A percentile compares a stretch with the other conserved stretches of the same genome.
Evolutionary conservation across 257 asterid genomes (phyloP).

Genomic region (Solanum chilense): DNA sequence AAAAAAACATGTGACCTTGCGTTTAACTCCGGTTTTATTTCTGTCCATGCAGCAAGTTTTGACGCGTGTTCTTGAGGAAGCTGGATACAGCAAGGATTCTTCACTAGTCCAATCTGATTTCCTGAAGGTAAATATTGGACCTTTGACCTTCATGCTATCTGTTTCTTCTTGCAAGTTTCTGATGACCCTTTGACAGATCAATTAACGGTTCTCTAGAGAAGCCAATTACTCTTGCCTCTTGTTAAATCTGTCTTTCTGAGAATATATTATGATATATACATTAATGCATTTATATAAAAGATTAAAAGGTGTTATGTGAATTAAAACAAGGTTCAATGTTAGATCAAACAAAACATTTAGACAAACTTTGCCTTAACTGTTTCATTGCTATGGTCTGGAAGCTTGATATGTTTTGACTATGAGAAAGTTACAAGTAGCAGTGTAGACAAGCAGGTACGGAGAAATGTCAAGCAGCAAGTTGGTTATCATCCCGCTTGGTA

Average conservation of each 20-base stretch:
- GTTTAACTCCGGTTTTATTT: not conserved
- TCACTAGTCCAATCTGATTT: constrained; percentile 58
- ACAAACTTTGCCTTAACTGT: not conserved
- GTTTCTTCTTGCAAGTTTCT: not conserved
- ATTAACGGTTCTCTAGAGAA: not conserved
- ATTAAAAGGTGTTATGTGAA: not conserved
- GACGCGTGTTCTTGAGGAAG: constrained; percentile 76
- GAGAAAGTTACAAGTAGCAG: not conserved
- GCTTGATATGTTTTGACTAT: not conserved
- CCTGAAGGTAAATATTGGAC: constrained; percentile 44
- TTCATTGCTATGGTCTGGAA: not conserved
- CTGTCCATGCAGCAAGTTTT: constrained; percentile 45
- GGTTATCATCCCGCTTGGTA: not conserved
- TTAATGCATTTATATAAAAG: not conserved
- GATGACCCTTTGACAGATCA: not conserved
- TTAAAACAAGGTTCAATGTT: not conserved
- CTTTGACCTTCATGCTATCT: not conserved
- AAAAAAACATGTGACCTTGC: not conserved
- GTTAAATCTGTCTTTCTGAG: not conserved
- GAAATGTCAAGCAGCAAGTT: not conserved
- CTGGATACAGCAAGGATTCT: constrained; percentile 69
- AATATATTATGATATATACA: not conserved
- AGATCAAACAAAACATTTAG: not conserved
- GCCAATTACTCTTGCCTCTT: not conserved
- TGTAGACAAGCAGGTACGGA: not conserved